These are phyloP conservation scores for Phytophthora sp. DNA, from an alignment of 352 stramenopile genomes.

Conservation along the genomic window DNA sequence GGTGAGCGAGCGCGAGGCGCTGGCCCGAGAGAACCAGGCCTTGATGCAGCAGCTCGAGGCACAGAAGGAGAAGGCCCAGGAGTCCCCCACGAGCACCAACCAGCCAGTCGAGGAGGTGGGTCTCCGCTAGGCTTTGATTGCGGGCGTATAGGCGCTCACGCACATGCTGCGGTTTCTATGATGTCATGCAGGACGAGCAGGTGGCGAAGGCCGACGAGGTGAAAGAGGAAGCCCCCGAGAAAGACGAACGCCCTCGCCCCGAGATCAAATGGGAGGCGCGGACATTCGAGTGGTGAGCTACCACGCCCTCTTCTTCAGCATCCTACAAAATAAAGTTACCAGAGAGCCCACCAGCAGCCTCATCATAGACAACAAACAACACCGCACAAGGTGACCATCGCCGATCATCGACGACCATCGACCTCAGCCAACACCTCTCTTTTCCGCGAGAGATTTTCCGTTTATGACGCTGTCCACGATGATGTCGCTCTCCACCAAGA, in stretches of 20 bases:
- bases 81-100: constrained; percentile 7
- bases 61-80: constrained; percentile 11
- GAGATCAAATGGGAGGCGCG: constrained; percentile 30
- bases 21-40: constrained; percentile 27
- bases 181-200: constrained; percentile 19
- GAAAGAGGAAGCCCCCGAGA: constrained; percentile 3
- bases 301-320: background rate
- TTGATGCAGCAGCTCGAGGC: constrained; percentile 31
- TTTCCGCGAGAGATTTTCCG: background rate
- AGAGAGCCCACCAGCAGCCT: background rate
- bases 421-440: background rate
- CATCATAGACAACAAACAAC: constrained; percentile 15
- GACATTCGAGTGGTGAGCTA: constrained; percentile 40
- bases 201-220: background rate
- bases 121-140: constrained; percentile 11
- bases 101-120: constrained; percentile 12
- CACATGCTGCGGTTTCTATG: constrained; percentile 6
- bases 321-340: constrained; percentile 16
- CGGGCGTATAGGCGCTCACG: background rate
- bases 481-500: background rate
- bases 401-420: constrained; percentile 2
- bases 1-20: constrained; percentile 22
- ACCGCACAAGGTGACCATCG: constrained; percentile 6
- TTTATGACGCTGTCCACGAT: background rate
- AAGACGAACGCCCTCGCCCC: background rate